These are phyloP conservation scores for Colletotrichum tropicicola DNA, from an alignment of 2,329 filamentous ascomycete genomes.

Conservation along the genomic window DNA sequence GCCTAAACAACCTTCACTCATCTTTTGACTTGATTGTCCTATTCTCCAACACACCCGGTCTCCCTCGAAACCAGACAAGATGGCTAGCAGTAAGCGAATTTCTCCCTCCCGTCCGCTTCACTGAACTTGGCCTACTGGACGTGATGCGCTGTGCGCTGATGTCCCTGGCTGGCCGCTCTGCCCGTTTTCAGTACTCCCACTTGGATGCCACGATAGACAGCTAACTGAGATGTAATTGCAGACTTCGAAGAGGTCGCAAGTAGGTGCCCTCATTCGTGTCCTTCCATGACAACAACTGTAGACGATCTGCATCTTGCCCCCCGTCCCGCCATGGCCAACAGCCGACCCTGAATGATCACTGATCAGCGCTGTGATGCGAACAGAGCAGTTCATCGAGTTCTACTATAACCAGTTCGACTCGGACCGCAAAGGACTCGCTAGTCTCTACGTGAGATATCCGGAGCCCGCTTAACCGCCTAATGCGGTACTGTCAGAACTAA, in stretches of 20 bases:
- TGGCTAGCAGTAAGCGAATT: constrained; percentile 23
- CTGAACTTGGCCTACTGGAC: too few relatives aligned
- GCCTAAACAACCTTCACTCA: constrained; percentile 1
- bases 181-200: too few relatives aligned
- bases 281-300: not conserved
- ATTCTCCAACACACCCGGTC: not conserved
- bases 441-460: constrained; percentile 80
- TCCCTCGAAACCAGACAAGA: constrained; percentile 22
- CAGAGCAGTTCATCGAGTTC: constrained; percentile 88
- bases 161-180: too few relatives aligned
- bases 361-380: not conserved
- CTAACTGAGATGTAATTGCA: constrained; percentile 33
- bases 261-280: constrained; percentile 44
- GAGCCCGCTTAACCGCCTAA: not conserved
- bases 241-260: constrained; percentile 58
- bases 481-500: not conserved
- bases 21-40: not conserved
- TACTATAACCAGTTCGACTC: constrained; percentile 91
- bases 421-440: constrained; percentile 70
- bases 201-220: not conserved
- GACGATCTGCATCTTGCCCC: not conserved
- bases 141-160: too few relatives aligned
- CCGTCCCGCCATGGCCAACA: not conserved
- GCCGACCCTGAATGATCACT: constrained; percentile 2
- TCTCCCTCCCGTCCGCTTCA: not conserved